Evolutionary conservation across 768 basidiomycete species (phyloP).

Genomic region (Leccinellum luteum): DNA sequence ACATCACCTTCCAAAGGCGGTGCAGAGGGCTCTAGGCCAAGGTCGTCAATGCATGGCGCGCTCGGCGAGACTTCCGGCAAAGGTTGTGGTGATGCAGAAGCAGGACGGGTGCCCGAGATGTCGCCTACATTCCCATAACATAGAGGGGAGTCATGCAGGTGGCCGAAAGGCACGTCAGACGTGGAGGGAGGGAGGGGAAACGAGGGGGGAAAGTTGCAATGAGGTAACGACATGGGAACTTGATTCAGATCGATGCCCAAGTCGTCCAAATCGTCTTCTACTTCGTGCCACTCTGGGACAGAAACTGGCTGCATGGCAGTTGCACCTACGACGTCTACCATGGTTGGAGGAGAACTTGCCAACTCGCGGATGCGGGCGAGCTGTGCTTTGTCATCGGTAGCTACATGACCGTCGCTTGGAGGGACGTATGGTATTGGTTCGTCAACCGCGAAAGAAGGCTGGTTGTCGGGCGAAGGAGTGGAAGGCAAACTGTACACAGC

Average conservation of each 20-base stretch:
- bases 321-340: constrained; percentile 14
- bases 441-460: constrained; percentile 4
- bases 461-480: constrained; percentile 5
- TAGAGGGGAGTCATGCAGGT: constrained; percentile 37
- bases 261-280: constrained; percentile 38
- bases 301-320: constrained; percentile 33
- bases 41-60: constrained; percentile 31
- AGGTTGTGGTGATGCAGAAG: constrained; percentile 42
- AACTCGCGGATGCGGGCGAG: constrained; percentile 51
- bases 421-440: constrained; percentile 30
- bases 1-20: constrained; percentile 31
- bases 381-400: constrained; percentile 62
- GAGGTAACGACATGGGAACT: constrained; percentile 7
- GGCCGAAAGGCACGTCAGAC: constrained; percentile 39
- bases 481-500: constrained; percentile 4
- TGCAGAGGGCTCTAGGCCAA: constrained; percentile 45
- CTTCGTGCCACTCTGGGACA: constrained; percentile 55
- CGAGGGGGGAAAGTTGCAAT: constrained; percentile 15
- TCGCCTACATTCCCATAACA: constrained; percentile 33
- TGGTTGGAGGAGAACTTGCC: constrained; percentile 50
- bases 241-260: constrained; percentile 7
- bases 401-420: constrained; percentile 52
- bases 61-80: constrained; percentile 41
- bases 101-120: constrained; percentile 32
- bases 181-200: constrained; percentile 38